Evolutionary conservation across 2,329 filamentous ascomycete species (phyloP).

Genomic region (Elsinoe necatrix): DNA sequence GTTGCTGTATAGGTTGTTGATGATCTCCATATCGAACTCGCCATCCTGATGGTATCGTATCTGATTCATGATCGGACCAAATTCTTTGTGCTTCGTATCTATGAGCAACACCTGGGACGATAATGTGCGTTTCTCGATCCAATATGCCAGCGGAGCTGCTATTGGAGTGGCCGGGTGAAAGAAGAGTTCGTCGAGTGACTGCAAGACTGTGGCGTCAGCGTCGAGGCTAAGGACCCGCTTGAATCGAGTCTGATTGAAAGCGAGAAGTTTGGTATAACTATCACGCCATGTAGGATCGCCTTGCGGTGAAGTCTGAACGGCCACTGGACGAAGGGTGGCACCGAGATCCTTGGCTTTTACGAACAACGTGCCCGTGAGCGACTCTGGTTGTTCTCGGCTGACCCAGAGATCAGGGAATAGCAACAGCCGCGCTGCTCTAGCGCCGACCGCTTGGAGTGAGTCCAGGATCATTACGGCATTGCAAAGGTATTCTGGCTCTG

Average conservation of each 20-base stretch:
- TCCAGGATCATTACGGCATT: conserved; percentile 38
- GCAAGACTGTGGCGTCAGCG: conserved; percentile 53
- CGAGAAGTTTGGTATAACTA: conserved; percentile 58
- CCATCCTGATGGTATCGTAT: conserved; percentile 21
- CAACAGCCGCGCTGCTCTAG: conserved; percentile 37
- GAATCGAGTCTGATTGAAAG: conserved; percentile 59
- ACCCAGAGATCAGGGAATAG: conserved; percentile 35
- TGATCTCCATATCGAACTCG: conserved; percentile 55
- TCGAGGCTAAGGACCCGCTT: conserved; percentile 50
- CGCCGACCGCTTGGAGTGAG: conserved; percentile 32
- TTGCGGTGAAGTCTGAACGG: conserved; percentile 25
- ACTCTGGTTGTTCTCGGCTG: neutral
- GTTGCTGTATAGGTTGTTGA: conserved; percentile 54
- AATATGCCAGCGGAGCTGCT: conserved; percentile 63
- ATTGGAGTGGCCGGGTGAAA: conserved; percentile 52
- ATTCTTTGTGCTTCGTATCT: conserved; percentile 48
- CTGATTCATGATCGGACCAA: conserved; percentile 31
- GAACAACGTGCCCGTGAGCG: conserved; percentile 35
- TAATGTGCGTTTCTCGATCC: conserved; percentile 39
- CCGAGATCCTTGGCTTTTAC: conserved; percentile 41
- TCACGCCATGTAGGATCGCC: conserved; percentile 50
- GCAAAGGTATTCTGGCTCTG: conserved; percentile 36
- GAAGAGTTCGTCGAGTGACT: conserved; percentile 61
- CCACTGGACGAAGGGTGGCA: conserved; percentile 41
- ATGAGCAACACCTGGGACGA: conserved; percentile 51